Conservation (phyloP, 352 stramenopile species). For the Phytophthora foliorum region DNA sequence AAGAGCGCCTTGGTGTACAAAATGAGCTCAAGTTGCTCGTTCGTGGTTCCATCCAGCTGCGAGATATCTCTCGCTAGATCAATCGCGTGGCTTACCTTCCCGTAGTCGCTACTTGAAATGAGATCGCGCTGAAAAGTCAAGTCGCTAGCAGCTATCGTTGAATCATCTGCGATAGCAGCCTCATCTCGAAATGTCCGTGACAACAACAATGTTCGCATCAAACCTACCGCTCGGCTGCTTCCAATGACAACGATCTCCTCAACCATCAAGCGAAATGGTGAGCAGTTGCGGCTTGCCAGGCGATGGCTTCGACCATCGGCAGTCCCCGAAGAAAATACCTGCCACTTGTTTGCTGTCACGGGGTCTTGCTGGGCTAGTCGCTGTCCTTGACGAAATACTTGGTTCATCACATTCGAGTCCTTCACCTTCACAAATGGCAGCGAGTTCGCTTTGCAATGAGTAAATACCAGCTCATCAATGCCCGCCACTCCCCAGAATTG, state of each 20-base stretch:
- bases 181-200: constrained; percentile 45
- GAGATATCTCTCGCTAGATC: constrained; percentile 48
- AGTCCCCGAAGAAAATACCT: constrained; percentile 29
- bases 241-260: constrained; percentile 38
- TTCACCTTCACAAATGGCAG: constrained; percentile 46
- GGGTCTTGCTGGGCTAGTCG: background rate
- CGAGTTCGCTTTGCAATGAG: constrained; percentile 41
- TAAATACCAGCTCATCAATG: constrained; percentile 33
- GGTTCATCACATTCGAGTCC: constrained; percentile 49
- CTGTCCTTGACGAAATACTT: constrained; percentile 25
- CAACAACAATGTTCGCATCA: constrained; percentile 29
- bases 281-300: constrained; percentile 15
- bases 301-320: background rate
- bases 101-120: background rate
- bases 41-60: constrained; percentile 46
- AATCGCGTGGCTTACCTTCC: constrained; percentile 41
- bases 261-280: constrained; percentile 48
- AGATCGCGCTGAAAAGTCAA: constrained; percentile 25
- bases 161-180: background rate
- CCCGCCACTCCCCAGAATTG: constrained; percentile 42
- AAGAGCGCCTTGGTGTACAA: constrained; percentile 40
- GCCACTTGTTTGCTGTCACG: constrained; percentile 9
- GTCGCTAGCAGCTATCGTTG: constrained; percentile 1
- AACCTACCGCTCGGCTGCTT: constrained; percentile 23
- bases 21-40: constrained; percentile 45